Evolutionary conservation across 768 basidiomycete genomes (phyloP).

Genomic region (Calvatia gigantea): DNA sequence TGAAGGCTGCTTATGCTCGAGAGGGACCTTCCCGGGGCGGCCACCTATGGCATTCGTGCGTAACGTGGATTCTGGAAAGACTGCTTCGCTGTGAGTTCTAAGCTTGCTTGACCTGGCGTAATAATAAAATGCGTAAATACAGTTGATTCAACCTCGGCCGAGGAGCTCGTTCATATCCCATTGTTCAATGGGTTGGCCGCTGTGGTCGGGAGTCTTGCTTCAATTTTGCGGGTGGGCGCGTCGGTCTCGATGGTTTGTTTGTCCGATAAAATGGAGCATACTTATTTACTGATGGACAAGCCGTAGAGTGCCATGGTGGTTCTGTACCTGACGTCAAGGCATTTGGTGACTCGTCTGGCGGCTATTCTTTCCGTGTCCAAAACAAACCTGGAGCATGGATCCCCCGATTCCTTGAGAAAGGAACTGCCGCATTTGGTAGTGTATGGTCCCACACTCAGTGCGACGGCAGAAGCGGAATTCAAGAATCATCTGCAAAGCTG

Average conservation of each 20-base stretch:
- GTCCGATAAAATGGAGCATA: neutral
- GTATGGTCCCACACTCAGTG: neutral
- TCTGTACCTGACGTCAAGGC: slow-evolving; percentile 1
- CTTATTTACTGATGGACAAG: neutral
- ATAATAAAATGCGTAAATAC: neutral
- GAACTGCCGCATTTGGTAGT: neutral
- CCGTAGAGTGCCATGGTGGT: neutral
- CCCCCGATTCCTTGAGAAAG: neutral
- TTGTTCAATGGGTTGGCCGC: neutral
- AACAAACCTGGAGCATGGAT: neutral
- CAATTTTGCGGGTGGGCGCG: neutral
- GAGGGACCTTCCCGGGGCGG: neutral
- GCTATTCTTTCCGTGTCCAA: neutral
- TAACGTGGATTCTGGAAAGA: slow-evolving; percentile 4
- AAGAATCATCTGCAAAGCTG: neutral
- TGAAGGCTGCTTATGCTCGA: neutral
- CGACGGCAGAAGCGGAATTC: neutral
- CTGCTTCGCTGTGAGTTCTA: slow-evolving; percentile 1
- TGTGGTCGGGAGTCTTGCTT: neutral
- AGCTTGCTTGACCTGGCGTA: neutral
- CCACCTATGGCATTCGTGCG: slow-evolving; percentile 5
- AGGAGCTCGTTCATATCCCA: slow-evolving; percentile 3
- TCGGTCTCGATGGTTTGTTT: slow-evolving; percentile 10
- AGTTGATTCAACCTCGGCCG: slow-evolving; percentile 8
- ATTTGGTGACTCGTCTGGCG: neutral